A percentile compares a stretch with the other conserved stretches of the same genome.
phyloP scores from a whole-genome alignment of 164 flowering plant species.

The Stephania japonica region DNA sequence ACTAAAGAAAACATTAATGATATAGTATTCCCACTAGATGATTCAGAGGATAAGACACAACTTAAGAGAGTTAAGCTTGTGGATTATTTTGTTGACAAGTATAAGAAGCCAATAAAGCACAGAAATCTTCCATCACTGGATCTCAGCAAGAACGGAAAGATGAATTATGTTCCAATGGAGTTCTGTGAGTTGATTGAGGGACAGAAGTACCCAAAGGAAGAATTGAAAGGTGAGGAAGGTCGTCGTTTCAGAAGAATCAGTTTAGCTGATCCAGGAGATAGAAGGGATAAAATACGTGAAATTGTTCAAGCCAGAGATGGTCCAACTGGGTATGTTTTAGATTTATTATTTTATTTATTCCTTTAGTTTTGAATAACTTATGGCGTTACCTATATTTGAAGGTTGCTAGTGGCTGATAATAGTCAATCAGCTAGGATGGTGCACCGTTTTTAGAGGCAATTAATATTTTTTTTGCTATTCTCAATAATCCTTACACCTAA shows the following conservation, averaged over 20 bases:
- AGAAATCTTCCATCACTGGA: constrained; percentile 60
- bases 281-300: constrained; percentile 32
- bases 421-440: not conserved
- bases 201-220: constrained; percentile 58
- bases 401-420: not conserved
- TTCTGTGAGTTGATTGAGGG: constrained; percentile 65
- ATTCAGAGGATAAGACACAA: constrained; percentile 27
- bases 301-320: constrained; percentile 44
- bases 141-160: constrained; percentile 35
- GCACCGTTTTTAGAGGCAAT: not conserved
- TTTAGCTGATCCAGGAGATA: constrained; percentile 26
- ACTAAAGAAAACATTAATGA: constrained; percentile 21
- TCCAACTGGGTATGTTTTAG: constrained; percentile 56
- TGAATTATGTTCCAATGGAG: constrained; percentile 69
- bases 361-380: not conserved
- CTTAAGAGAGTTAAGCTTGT: constrained; percentile 23
- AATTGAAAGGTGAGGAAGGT: constrained; percentile 24
- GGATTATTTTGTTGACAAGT: constrained; percentile 46
- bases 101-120: constrained; percentile 28
- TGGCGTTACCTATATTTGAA: not conserved
- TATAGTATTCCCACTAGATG: constrained; percentile 23
- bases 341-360: not conserved
- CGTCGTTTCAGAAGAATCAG: constrained; percentile 26
- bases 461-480: not conserved
- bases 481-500: not conserved